These are phyloP conservation scores for Cercophora newfieldiana DNA, from an alignment of 495 filamentous ascomycete genomes.

Conservation along the genomic window DNA sequence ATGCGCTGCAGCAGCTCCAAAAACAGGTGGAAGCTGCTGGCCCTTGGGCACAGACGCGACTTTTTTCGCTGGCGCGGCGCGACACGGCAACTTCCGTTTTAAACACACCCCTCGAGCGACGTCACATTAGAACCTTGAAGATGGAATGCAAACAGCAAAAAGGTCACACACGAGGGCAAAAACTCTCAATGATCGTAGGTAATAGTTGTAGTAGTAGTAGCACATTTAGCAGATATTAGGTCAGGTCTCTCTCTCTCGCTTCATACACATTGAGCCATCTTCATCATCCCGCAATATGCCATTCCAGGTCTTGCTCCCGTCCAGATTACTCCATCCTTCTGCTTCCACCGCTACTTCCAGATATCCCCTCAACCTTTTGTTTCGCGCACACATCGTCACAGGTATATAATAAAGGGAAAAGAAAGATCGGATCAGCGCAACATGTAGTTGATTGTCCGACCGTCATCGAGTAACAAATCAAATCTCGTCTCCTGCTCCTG, in stretches of 20 bases:
- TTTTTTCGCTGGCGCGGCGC: slow-evolving; percentile 19
- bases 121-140: neutral
- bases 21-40: slow-evolving; percentile 7
- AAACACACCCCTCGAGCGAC: neutral
- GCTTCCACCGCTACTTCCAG: neutral
- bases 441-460: neutral
- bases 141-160: too few relatives aligned
- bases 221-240: neutral
- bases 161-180: too few relatives aligned
- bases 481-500: neutral
- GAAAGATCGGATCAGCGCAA: neutral
- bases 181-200: neutral
- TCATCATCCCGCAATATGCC: slow-evolving; percentile 2
- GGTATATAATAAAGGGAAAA: slow-evolving; percentile 1
- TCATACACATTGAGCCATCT: slow-evolving; percentile 7
- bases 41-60: slow-evolving; percentile 17
- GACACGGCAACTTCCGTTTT: slow-evolving; percentile 17
- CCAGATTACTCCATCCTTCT: neutral
- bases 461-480: neutral
- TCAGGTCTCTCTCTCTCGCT: neutral
- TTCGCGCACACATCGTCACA: neutral
- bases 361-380: neutral
- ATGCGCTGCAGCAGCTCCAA: neutral
- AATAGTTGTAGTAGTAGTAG: neutral
- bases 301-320: neutral